Conservation (phyloP, 2,329 filamentous ascomycete genomes). For the Seiridium cupressi region DNA sequence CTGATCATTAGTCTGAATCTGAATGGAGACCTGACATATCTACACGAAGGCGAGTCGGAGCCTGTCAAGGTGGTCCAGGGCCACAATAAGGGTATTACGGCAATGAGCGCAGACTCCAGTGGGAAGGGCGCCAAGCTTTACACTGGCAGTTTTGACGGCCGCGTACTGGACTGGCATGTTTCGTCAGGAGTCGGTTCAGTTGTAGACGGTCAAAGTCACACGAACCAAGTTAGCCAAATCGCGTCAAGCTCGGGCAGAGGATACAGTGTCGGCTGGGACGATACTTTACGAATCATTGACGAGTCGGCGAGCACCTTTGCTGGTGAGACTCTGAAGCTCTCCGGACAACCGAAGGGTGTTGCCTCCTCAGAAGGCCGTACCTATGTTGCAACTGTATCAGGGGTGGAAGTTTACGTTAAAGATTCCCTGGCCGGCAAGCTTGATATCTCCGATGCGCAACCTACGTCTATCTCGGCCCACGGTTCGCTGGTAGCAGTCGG, state of each 20-base stretch:
- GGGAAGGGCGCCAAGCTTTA: slow-evolving; percentile 66
- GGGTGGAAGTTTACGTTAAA: slow-evolving; percentile 57
- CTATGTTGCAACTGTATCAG: slow-evolving; percentile 50
- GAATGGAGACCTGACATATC: slow-evolving; percentile 86
- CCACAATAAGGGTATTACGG: slow-evolving; percentile 88
- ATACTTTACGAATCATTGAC: slow-evolving; percentile 79
- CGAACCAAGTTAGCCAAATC: slow-evolving; percentile 82
- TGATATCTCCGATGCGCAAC: slow-evolving; percentile 57
- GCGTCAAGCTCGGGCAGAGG: slow-evolving; percentile 60
- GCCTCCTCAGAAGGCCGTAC: slow-evolving; percentile 36
- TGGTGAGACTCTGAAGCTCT: slow-evolving; percentile 64
- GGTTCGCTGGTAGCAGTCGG: slow-evolving; percentile 73
- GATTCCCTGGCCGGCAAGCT: slow-evolving; percentile 59
- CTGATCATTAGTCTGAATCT: slow-evolving; percentile 89
- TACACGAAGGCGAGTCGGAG: slow-evolving; percentile 67
- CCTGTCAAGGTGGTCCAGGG: slow-evolving; percentile 76
- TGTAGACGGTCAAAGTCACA: slow-evolving; percentile 78
- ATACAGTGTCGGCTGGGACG: slow-evolving; percentile 94
- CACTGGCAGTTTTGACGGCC: slow-evolving; percentile 91
- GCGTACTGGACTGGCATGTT: slow-evolving; percentile 81
- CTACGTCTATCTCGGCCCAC: slow-evolving; percentile 70
- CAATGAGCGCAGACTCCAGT: slow-evolving; percentile 59
- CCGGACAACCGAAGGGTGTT: slow-evolving; percentile 69
- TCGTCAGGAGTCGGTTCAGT: slow-evolving; percentile 64
- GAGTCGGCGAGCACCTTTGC: slow-evolving; percentile 72